Evolutionary conservation across 2,329 filamentous ascomycete genomes (phyloP), one percentile per base, ranked within the genome.

Genomic region (Fusarium sp.): DNA sequence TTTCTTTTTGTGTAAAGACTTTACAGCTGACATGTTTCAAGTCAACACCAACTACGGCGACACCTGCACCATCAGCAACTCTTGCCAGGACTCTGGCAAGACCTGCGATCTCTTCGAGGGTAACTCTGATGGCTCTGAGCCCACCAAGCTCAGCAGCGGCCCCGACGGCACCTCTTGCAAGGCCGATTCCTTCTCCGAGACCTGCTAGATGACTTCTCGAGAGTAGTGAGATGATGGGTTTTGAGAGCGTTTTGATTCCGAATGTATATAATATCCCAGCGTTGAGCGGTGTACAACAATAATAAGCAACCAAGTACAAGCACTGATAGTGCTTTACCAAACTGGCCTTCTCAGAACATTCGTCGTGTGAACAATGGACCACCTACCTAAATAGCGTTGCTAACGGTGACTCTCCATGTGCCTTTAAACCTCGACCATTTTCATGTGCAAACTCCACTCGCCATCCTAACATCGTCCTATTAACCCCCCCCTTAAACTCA

Each of bases 1-100:
- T 30, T n/a, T 20, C 14, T 14, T 20, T 20, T 2, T n/a, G 17
- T 9, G 17, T 32, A 20, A 2, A 7, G 22, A 2, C 2, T 14
- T 5, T 4, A 3, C 8, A 17, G 20, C 61, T 71, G 10, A 69
- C 57, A 12, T 11, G 3, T 15, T 4, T 9, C 6, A 15, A 74
- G 65, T 75, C 61, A 78, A 77, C 70, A 76, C 68, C 7, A 77
- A 78, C 68, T 76, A 78, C 25, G 73, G 76, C 15, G 74, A 78
- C n/a, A 78, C 68, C 2, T 71, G 69, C 65, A 78, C 70, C 61
- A 77, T 78, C 40, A 66, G 57, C 33, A 76, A 76, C 56, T 54
- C 70, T 27, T 77, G 70, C 63, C 70, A 78, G 61, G 69, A 78
- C 11, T 30, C 62, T 17, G 74, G 70, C 27, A 78, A 78, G 70